Conservation (phyloP, 768 basidiomycete species). For the Coprinopsis cinerea region DNA sequence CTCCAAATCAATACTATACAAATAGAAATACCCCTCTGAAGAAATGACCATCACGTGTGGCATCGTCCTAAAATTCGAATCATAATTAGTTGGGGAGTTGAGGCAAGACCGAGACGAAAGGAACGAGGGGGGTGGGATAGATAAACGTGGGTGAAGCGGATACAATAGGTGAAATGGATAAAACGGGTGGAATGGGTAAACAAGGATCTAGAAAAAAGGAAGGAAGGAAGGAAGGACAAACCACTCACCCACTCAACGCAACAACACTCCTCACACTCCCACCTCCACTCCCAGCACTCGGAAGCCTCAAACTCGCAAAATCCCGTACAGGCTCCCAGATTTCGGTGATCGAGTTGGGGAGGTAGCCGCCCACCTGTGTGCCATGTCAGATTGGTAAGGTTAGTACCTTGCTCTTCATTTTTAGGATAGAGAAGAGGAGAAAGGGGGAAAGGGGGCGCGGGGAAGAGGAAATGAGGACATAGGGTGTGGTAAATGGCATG, state of each 20-base stretch:
- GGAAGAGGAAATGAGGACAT: too few relatives aligned
- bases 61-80: constrained; percentile 42
- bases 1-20: constrained; percentile 93
- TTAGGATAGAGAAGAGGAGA: too few relatives aligned
- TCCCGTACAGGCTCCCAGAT: constrained; percentile 97
- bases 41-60: constrained; percentile 98
- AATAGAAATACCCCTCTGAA: constrained; percentile 92
- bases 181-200: too few relatives aligned
- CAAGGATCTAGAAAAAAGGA: not conserved
- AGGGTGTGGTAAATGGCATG: too few relatives aligned
- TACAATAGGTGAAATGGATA: too few relatives aligned
- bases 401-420: too few relatives aligned
- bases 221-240: not conserved
- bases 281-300: constrained; percentile 29
- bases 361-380: constrained; percentile 70
- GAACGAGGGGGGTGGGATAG: too few relatives aligned
- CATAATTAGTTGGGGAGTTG: not conserved
- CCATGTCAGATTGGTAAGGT: too few relatives aligned
- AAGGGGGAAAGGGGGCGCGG: too few relatives aligned
- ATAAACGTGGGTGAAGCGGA: too few relatives aligned
- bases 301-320: constrained; percentile 86
- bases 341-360: constrained; percentile 86
- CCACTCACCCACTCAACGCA: constrained; percentile 76
- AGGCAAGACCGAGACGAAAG: too few relatives aligned
- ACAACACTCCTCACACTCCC: constrained; percentile 61